Evolutionary conservation across 805 yeast species (phyloP), one percentile per base, ranked within the genome.

Genomic region (Tetrapisispora fleetii): DNA sequence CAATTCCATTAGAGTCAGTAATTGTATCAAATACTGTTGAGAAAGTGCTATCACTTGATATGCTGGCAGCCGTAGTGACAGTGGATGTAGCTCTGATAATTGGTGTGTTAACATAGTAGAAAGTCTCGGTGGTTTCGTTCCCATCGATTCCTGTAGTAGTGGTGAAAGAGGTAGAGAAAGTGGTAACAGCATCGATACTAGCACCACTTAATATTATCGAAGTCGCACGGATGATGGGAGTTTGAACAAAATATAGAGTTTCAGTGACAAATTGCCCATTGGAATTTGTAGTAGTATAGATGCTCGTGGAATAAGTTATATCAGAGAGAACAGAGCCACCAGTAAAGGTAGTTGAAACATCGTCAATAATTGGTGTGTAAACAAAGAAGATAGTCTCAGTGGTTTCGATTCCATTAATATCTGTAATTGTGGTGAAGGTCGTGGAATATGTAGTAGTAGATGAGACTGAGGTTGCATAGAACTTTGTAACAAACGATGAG

Each of bases 371-470:
- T 33, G 52, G 52, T 21, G 49, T 49, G 22, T 49, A 45, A 36
- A 49, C 39, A 14, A 30, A 46, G 36, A 41, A 41, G 32, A 43
- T 30, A 27, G 42, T 38, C n/a, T 39, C 39, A 13, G 41, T 39
- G 9, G 47, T 43, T 37, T 28, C 38, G 14, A 24, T 18, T 14
- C 41, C 48, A 17, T 48, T 45, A 14, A 45, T 13, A 45, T 49
- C 39, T 14, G 51, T 46, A 18, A 14, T 43, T 1, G 51, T 51
- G 14, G 10, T 32, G 11, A 30, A 18, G 5, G 36, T 38, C 3
- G 52, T 45, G 8, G 51, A 37, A 36, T 39, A 48, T 6, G 56
- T 53, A 1, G 46, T n/a, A 17, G 52, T 47, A 3, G 17, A 10
- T 16, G 13, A 16, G 16, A 17, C 14, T 24, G 32, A 13, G 13